phyloP scores from a whole-genome alignment of 139 green algal species.

The Auxenochlorella protothecoides region DNA sequence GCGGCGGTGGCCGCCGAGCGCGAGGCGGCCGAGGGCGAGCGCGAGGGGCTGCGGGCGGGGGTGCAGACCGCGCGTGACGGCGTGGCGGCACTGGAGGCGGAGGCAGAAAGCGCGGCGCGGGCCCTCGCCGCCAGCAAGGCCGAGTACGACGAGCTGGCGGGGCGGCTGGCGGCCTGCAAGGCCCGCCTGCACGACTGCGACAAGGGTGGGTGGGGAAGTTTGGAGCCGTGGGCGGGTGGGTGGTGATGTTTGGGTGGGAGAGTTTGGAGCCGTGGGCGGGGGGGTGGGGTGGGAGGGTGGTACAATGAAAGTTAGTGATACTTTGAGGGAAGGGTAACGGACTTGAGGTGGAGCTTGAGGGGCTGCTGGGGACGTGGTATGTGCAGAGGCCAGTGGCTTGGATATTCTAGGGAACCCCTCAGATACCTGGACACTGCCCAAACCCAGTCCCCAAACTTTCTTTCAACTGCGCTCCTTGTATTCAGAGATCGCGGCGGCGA shows the following conservation, averaged over 20 bases:
- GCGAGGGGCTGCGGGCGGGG: constrained; percentile 44
- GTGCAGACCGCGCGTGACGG: constrained; percentile 24
- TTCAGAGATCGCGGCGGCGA: constrained; percentile 47
- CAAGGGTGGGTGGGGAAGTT: not conserved
- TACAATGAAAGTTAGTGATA: too few relatives aligned
- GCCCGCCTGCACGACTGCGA: constrained; percentile 66
- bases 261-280: too few relatives aligned
- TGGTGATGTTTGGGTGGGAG: not conserved
- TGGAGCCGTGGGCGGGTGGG: too few relatives aligned
- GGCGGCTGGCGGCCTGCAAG: constrained; percentile 33
- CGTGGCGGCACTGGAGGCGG: constrained; percentile 24
- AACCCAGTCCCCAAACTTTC: not conserved
- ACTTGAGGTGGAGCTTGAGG: too few relatives aligned
- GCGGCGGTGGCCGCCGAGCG: constrained; percentile 32
- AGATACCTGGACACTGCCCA: too few relatives aligned
- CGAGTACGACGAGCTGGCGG: constrained; percentile 31
- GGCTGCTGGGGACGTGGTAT: too few relatives aligned
- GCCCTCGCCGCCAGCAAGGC: constrained; percentile 19
- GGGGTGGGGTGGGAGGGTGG: too few relatives aligned
- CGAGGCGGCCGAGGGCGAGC: constrained; percentile 50
- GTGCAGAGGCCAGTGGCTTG: too few relatives aligned
- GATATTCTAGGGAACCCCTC: too few relatives aligned
- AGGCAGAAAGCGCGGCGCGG: not conserved
- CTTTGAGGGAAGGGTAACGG: too few relatives aligned
- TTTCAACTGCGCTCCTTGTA: not conserved